phyloP scores from a whole-genome alignment of 331 rosid species.

The Phaseolus coccineus region DNA sequence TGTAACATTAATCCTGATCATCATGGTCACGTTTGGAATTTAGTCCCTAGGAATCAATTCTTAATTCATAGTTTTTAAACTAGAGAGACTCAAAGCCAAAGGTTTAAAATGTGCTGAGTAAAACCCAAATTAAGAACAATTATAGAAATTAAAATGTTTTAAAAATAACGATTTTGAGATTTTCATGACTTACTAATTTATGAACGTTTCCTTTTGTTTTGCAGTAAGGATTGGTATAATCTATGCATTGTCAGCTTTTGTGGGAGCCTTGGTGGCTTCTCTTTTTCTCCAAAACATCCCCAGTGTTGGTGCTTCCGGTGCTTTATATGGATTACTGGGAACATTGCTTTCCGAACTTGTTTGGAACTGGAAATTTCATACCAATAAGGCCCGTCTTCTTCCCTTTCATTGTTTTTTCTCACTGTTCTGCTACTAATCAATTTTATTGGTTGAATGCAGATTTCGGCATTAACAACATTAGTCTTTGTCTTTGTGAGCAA shows the following conservation, averaged over 20 bases:
- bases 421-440: slow-evolving; percentile 35
- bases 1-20: background rate
- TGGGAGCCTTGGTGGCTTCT: slow-evolving; percentile 87
- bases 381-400: slow-evolving; percentile 64
- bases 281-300: slow-evolving; percentile 75
- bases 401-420: slow-evolving; percentile 20
- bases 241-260: slow-evolving; percentile 75
- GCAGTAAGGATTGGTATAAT: slow-evolving; percentile 82
- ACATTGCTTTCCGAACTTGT: slow-evolving; percentile 72
- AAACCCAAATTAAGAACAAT: background rate
- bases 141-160: background rate
- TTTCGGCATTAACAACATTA: slow-evolving; percentile 67
- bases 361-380: slow-evolving; percentile 72
- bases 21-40: background rate
- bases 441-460: slow-evolving; percentile 55
- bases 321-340: slow-evolving; percentile 88
- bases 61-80: background rate
- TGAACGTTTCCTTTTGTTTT: slow-evolving; percentile 29
- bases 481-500: slow-evolving; percentile 64
- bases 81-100: background rate
- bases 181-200: slow-evolving; percentile 31
- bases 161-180: background rate
- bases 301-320: slow-evolving; percentile 78
- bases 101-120: background rate
- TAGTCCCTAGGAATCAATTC: background rate